Base-by-base conservation (phyloP, 352 stramenopile species). In the Globisporangium spinosum region DNA sequence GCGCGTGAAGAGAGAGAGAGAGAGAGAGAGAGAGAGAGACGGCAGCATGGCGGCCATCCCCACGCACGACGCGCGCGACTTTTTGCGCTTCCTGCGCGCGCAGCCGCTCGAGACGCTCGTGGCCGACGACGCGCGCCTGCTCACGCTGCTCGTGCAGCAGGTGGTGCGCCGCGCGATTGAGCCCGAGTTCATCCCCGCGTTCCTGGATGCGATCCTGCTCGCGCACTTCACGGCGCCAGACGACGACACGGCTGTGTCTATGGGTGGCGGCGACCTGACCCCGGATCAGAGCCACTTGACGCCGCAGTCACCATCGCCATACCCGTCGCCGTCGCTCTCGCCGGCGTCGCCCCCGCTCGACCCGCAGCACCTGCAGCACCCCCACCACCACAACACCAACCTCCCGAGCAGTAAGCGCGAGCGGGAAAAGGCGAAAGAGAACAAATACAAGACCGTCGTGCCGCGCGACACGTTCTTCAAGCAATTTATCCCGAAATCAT, bases 391-490 rank as follows among this genome's bases (percentile, higher is more conserved):
- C 22, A 20, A 62, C 56, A 15, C 23, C 62, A 45, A 47, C 53
- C 27, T 32, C 56, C 20, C 56, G n/a, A 47, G 17, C 32, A 58
- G 45, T 45, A 57, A 63, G 51, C 59, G 56, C 38, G 58, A 60
- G n/a, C 75, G 25, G 65, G 62, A 62, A 20, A 45, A 25, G 6
- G 56, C 56, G 17, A 62, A 47, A 4, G 58, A 60, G 49, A 53
- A 69, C 51, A 62, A 47, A 17, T 57, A 58, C 66, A 60, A 47
- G 49, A 71, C 25, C 13, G 66, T 60, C 1, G 70, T 87, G 23
- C 73, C 79, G 20, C 79, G 71, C 35, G 81, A 84, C 38, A 78
- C 79, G 15, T 93, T 83, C 67, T 84, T 93, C 17, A 71, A 80
- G 69, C 72, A 74, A 7, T 90, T 89, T 57, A 82, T 81, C 66